Evolutionary conservation across 257 asterid species (phyloP), one percentile per base, ranked within the genome.

Genomic region (Primulina eburnea): DNA sequence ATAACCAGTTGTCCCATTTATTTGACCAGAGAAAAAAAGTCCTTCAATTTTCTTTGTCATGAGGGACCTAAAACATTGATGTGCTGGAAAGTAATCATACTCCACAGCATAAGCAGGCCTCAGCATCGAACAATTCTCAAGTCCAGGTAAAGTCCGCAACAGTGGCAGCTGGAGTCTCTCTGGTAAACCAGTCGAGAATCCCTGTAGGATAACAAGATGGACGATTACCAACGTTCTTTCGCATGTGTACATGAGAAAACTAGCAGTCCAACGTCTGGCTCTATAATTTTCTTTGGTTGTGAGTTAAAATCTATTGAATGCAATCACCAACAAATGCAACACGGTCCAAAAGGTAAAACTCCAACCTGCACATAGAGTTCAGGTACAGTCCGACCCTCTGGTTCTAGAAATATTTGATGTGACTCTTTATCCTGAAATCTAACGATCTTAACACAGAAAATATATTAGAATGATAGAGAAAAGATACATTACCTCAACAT

Each of bases 61-160:
- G 75, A 93, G 97, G 58, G 96, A 84, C 79, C 96, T 89, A 59
- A 75, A 89, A 80, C 99, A 93, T 85, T 93, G 99, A 84, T 93
- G 81, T 24, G 99, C 99, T 58, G 97, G 99, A 80, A 93, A 88
- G 88, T 88, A 93, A 80, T 93, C 97, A 83, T 93, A 93, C 75
- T 93, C 99, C 65, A 93, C 97, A 67, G 99, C 97, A 73, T 93
- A 93, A 67, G 99, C 99, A 78, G 99, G 99, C 77, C 99, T 86
- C 83, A 93, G 83, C 97, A 93, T 93, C 67, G 96, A 84, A 82
- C 99, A 93, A 73, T 85, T 93, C 78, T 90, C 96, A 72, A 93
- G 99, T 75, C 97, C 99, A 63, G 99, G 99, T 75, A 93, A 77
- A 37, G 97, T 87, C 74, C 96, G 83, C 81, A 93, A 81, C 63